Evolutionary conservation across 2,329 filamentous ascomycete genomes (phyloP).

Genomic region (Sporothrix dimorphospora): DNA sequence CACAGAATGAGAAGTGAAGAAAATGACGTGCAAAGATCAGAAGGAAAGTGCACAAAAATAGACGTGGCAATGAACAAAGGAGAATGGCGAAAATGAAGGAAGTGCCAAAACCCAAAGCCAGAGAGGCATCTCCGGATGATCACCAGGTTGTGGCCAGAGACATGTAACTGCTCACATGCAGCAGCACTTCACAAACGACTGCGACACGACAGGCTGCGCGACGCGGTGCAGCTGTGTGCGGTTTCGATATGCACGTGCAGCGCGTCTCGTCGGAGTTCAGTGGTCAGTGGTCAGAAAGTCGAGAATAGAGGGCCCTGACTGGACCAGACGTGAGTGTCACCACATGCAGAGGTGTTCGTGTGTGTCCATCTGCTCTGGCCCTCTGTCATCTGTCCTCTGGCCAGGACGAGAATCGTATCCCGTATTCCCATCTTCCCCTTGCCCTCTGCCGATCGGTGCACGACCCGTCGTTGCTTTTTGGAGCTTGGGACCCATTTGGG

Average conservation of each 20-base stretch:
- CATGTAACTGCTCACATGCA: background rate
- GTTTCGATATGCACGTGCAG: background rate
- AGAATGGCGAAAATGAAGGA: constrained; percentile 4
- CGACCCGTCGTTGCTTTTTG: constrained; percentile 7
- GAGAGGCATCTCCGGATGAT: background rate
- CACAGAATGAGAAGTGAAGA: background rate
- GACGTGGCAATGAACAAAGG: background rate
- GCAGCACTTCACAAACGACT: background rate
- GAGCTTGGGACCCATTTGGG: background rate
- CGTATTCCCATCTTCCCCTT: background rate
- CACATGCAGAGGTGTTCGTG: constrained; percentile 4
- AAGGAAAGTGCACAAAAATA: background rate
- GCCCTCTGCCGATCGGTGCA: background rate
- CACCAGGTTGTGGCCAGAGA: background rate
- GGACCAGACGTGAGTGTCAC: constrained; percentile 2
- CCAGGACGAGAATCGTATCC: constrained; percentile 8
- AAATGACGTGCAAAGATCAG: background rate
- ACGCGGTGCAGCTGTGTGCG: constrained; percentile 3
- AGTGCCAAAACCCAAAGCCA: background rate
- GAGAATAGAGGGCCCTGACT: background rate
- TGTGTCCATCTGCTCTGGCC: background rate
- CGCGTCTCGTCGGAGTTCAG: too few species aligned
- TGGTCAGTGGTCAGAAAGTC: background rate
- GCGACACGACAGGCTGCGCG: constrained; percentile 12
- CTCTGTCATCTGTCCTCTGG: background rate